Percentiles rank a stretch among this genome's conserved stretches.
phyloP scores from a whole-genome alignment of 2,329 filamentous ascomycete genomes.

The Penicillium sp. region DNA sequence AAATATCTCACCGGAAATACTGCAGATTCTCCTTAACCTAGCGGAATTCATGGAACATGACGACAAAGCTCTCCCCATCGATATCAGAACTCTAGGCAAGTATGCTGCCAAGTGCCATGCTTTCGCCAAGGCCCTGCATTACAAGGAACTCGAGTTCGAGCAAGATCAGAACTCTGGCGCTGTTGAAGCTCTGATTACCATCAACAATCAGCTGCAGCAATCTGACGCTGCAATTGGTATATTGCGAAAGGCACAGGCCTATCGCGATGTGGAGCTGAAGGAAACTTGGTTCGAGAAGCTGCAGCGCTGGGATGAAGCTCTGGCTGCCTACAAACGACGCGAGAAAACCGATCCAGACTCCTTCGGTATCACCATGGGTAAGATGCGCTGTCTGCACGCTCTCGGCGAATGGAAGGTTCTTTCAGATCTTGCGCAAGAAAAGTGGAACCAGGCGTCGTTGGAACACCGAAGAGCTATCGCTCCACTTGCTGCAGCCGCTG shows the following conservation, averaged over 20 bases:
- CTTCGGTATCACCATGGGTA: conserved; percentile 97
- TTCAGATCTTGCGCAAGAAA: conserved; percentile 84
- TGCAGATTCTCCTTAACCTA: conserved; percentile 91
- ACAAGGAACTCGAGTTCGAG: conserved; percentile 97
- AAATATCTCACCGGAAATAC: conserved; percentile 92
- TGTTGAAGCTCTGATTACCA: conserved; percentile 95
- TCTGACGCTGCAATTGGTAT: conserved; percentile 99
- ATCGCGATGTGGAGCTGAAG: conserved; percentile 92
- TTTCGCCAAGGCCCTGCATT: conserved; percentile 96
- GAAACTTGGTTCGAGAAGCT: conserved; percentile 99
- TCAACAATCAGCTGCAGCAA: conserved; percentile 99
- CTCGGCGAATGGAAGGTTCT: conserved; percentile 96
- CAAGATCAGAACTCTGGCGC: conserved; percentile 95
- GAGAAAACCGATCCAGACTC: conserved; percentile 75
- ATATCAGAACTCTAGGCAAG: conserved; percentile 89
- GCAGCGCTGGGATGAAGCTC: conserved; percentile 95
- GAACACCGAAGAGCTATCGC: conserved; percentile 91
- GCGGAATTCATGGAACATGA: conserved; percentile 99
- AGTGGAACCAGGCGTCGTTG: conserved; percentile 85
- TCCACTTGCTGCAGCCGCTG: conserved; percentile 88
- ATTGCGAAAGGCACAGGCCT: conserved; percentile 90
- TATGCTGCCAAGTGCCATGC: conserved; percentile 97
- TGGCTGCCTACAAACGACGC: conserved; percentile 87
- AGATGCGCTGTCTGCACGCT: conserved; percentile 97
- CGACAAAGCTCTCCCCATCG: conserved; percentile 96